Conservation (phyloP, 768 basidiomycete genomes). For the Psilocybe sp. region DNA sequence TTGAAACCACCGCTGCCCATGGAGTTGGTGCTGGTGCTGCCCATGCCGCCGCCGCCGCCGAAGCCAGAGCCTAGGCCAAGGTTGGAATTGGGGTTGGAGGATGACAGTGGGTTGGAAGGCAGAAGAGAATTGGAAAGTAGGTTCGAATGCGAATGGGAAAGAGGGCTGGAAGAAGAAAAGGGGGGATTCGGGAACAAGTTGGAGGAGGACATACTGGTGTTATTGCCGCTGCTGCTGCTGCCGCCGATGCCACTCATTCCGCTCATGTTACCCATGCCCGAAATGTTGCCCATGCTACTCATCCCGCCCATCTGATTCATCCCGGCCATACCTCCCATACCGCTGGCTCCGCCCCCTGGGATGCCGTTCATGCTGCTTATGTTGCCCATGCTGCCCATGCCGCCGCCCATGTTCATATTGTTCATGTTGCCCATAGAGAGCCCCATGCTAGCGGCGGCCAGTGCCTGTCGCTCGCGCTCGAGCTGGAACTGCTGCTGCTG, state of each 20-base stretch:
- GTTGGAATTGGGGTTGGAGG: not conserved
- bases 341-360: too few species aligned
- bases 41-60: not conserved
- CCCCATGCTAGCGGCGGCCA: slow-evolving; percentile 3
- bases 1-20: slow-evolving; percentile 1
- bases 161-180: too few species aligned
- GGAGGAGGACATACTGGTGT: too few species aligned
- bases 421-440: not conserved
- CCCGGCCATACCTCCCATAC: too few species aligned
- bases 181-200: too few species aligned
- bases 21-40: slow-evolving; percentile 4
- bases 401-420: slow-evolving; percentile 1
- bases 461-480: slow-evolving; percentile 4
- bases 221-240: too few species aligned
- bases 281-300: not conserved
- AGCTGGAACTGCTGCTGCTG: not conserved
- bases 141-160: too few species aligned
- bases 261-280: too few species aligned
- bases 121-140: too few species aligned
- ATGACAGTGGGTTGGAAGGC: too few species aligned
- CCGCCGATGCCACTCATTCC: too few species aligned
- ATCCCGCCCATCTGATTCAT: not conserved
- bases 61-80: not conserved
- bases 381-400: not conserved
- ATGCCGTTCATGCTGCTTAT: too few species aligned